Conservation (phyloP, 768 basidiomycete species). For the Pleurotus djamor region DNA sequence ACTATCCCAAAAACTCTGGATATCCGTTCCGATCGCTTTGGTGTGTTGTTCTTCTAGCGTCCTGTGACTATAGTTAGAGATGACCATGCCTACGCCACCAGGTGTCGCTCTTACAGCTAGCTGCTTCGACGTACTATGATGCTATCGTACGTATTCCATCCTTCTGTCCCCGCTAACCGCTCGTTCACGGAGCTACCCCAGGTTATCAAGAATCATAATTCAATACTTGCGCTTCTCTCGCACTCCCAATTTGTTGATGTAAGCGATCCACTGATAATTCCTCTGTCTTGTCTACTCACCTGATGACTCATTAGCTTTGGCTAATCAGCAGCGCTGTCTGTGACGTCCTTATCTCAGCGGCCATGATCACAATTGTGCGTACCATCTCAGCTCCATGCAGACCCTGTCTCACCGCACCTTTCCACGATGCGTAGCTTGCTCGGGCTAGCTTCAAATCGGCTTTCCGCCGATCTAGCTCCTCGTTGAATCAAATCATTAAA, state of each 20-base stretch:
- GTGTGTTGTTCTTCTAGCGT: slow-evolving; percentile 4
- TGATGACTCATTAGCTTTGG: slow-evolving; percentile 12
- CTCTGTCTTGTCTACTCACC: background rate
- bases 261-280: background rate
- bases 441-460: background rate
- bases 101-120: background rate
- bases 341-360: slow-evolving; percentile 21
- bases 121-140: background rate
- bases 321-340: slow-evolving; percentile 12
- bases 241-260: background rate
- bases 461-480: background rate
- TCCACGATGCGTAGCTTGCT: background rate
- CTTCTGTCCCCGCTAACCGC: background rate
- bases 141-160: background rate
- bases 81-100: background rate
- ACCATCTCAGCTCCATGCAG: background rate
- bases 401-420: background rate
- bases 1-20: background rate
- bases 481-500: slow-evolving; percentile 1
- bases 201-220: background rate
- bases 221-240: background rate
- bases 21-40: slow-evolving; percentile 8
- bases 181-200: background rate
- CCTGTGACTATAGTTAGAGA: background rate
- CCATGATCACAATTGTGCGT: slow-evolving; percentile 15